These are phyloP conservation scores for Arachis stenosperma DNA, from an alignment of 306 rosid genomes.

Conservation along the genomic window DNA sequence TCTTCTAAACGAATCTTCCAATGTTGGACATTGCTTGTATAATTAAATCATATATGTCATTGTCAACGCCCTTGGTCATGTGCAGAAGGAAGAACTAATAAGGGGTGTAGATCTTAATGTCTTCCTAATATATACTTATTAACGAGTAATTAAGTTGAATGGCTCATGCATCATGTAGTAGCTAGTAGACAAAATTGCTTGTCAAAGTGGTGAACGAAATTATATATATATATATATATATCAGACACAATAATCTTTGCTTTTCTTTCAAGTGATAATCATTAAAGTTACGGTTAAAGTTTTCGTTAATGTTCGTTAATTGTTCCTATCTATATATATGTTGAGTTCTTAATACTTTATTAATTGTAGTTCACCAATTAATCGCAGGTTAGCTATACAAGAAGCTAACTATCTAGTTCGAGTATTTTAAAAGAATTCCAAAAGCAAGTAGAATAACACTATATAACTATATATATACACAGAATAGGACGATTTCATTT, in stretches of 20 bases:
- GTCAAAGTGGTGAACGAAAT: not conserved
- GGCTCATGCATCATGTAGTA: too few relatives aligned
- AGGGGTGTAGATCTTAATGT: too few relatives aligned
- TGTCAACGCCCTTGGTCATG: constrained; percentile 41
- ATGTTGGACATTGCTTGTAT: constrained; percentile 20
- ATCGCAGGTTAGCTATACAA: not conserved
- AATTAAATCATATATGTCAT: not conserved
- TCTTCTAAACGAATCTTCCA: constrained; percentile 40
- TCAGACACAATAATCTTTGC: too few relatives aligned
- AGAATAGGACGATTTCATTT: too few relatives aligned
- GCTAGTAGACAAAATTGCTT: not conserved
- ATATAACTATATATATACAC: too few relatives aligned
- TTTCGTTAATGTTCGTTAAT: not conserved
- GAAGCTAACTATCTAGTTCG: not conserved
- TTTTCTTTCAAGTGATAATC: too few relatives aligned
- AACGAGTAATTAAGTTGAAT: too few relatives aligned
- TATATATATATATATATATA: too few relatives aligned
- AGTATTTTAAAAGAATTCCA: not conserved
- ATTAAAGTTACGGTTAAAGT: not conserved
- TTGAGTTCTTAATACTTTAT: not conserved
- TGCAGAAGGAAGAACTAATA: not conserved
- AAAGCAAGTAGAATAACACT: not conserved
- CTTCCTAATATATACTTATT: too few relatives aligned
- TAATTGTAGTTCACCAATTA: not conserved
- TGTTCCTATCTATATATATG: not conserved